Base-by-base conservation (phyloP, 495 filamentous ascomycete genomes). In the Hypoxylon cercidicola region DNA sequence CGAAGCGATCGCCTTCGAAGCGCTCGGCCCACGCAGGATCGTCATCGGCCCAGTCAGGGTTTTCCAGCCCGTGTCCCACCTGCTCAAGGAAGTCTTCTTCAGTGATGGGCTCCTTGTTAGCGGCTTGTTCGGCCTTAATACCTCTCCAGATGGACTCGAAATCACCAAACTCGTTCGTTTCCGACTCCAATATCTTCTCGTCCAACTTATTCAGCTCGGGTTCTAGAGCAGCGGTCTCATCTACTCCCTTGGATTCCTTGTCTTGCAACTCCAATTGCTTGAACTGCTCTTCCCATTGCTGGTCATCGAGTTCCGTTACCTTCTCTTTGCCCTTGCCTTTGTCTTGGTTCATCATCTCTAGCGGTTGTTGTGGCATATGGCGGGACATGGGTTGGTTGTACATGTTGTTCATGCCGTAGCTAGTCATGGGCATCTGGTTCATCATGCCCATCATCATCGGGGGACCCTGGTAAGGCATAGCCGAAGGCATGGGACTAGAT, bases 231-330 rank as follows among this genome's bases (percentile, higher is more conserved):
- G 81, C 81, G 49, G 89, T 88, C 57, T 87, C 86, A 70, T 96
- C 92, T 62, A 85, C 64, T 45, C 80, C 81, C 50, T 82, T 78
- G 23, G 72, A 51, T 68, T 85, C 77, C 46, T 85, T 81, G 18
- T 87, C 88, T 47, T 88, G 84, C 41, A 89, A 79, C 77, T 95
- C 93, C 74, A 98, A 88, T 78, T 94, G 85, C 43, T 89, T 88
- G 72, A 99, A 99, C 72, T 98, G 93, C 60, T 90, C 89, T 78
- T 98, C 95, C 95, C 96, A 99, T 58, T 95, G 89, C 67, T 88
- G 83, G 60, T 98, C 93, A 70, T 97, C 92, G 21, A 98, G 84
- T 79, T 98, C 96, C 3, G 97, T 87, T 79, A 99, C 89, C 66
- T 93, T 88, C 3, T 85, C 90, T 75, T 97, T 97, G 32, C 93